These are phyloP conservation scores for Populus tomentosa DNA, from an alignment of 441 rosid species.

Conservation along the genomic window DNA sequence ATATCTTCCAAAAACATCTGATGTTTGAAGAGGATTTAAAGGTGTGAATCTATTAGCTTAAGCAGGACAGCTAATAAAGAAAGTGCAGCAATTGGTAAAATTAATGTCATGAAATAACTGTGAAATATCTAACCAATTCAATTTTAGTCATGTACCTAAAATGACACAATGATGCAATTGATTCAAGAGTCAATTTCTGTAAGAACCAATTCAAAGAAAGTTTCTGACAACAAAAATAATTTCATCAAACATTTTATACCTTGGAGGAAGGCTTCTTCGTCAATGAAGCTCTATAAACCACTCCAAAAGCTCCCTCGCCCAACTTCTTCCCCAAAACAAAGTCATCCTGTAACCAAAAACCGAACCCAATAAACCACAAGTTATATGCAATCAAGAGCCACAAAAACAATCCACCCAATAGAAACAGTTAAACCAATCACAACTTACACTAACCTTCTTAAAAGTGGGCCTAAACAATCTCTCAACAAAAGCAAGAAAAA, in stretches of 20 bases:
- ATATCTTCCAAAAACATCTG: not conserved
- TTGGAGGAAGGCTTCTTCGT: constrained; percentile 61
- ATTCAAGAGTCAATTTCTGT: not conserved
- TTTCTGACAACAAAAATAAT: not conserved
- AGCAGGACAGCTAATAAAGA: not conserved
- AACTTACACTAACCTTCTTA: constrained; percentile 46
- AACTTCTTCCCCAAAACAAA: constrained; percentile 89
- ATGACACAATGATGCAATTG: not conserved
- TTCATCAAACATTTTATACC: constrained; percentile 27
- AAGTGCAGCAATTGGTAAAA: not conserved
- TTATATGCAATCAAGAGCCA: not conserved
- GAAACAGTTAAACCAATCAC: not conserved
- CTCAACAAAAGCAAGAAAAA: constrained; percentile 87
- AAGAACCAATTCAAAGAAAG: not conserved
- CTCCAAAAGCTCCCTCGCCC: constrained; percentile 97
- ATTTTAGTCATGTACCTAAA: not conserved
- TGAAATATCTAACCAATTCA: not conserved
- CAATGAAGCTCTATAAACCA: constrained; percentile 69
- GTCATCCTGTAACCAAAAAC: constrained; percentile 65
- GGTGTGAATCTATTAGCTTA: not conserved
- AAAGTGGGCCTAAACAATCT: constrained; percentile 70
- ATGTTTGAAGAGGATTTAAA: not conserved
- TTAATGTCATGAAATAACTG: not conserved
- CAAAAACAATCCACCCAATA: not conserved
- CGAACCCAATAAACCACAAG: constrained; percentile 12